A percentile compares a stretch with the other conserved stretches of the same genome.
Evolutionary conservation across 805 yeast species (phyloP).

Genomic region (Scheffersomyces spartinae): DNA sequence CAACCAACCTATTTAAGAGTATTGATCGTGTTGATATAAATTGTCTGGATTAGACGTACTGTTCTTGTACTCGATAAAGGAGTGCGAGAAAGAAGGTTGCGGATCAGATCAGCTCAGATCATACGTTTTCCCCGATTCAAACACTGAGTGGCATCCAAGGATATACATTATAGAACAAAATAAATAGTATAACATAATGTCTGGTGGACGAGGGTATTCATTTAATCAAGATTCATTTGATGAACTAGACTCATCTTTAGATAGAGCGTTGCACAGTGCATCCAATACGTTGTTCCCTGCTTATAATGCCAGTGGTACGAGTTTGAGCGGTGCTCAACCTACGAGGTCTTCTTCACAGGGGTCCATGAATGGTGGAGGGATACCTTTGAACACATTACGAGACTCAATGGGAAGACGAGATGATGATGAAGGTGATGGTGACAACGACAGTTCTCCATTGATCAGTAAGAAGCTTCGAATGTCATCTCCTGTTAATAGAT

Average conservation of each 20-base stretch:
- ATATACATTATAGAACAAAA: too few species aligned
- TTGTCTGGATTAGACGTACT: too few species aligned
- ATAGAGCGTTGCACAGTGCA: conserved; percentile 48
- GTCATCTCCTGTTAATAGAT: conserved; percentile 1
- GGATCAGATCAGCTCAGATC: too few species aligned
- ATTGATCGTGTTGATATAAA: too few species aligned
- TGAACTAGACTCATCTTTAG: conserved; percentile 53
- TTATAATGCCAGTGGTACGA: conserved; percentile 11
- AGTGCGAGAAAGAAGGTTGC: too few species aligned
- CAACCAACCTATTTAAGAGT: too few species aligned
- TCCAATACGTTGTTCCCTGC: conserved; percentile 28
- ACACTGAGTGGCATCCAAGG: too few species aligned
- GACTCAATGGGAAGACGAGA: neutral
- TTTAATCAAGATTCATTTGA: conserved; percentile 36
- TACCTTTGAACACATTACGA: conserved; percentile 2
- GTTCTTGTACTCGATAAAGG: too few species aligned
- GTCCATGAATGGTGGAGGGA: conserved; percentile 13
- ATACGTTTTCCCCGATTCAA: too few species aligned
- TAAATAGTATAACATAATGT: too few species aligned
- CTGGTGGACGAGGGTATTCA: too few species aligned
- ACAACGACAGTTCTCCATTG: conserved; percentile 14
- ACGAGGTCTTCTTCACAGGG: conserved; percentile 15
- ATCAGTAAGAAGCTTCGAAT: conserved; percentile 11
- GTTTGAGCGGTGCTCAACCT: conserved; percentile 17
- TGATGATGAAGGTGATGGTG: conserved; percentile 1